Conservation (phyloP, 148 eudicot genomes). For the Pouteria glomerata region DNA sequence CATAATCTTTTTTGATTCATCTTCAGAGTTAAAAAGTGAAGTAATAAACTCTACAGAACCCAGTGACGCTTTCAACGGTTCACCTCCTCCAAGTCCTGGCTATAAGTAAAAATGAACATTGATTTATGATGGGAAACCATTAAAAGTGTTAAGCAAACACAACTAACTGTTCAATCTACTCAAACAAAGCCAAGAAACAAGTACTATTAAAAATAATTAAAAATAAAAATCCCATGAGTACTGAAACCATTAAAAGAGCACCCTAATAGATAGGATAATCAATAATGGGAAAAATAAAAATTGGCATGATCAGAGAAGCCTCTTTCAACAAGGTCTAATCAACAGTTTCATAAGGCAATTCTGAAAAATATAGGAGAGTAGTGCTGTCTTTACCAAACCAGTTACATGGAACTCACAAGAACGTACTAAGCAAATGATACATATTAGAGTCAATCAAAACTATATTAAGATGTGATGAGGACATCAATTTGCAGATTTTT, state of each 20-base stretch:
- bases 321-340: not conserved
- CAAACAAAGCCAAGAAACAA: not conserved
- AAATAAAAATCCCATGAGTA: not conserved
- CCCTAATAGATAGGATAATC: no score
- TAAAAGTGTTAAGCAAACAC: not conserved
- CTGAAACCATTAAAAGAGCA: no score
- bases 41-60: slow-evolving; percentile 91
- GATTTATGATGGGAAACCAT: slow-evolving; percentile 15
- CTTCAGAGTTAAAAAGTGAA: slow-evolving; percentile 66
- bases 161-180: not conserved
- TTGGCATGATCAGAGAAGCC: not conserved
- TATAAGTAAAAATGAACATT: slow-evolving; percentile 30
- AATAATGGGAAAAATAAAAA: no score
- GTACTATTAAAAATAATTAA: not conserved
- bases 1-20: slow-evolving; percentile 64
- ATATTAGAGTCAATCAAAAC: not conserved
- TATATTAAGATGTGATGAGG: no score
- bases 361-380: not conserved
- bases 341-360: not conserved
- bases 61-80: slow-evolving; percentile 70
- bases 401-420: not conserved
- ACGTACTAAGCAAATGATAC: not conserved
- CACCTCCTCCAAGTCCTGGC: slow-evolving; percentile 80
- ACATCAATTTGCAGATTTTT: no score
- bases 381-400: not conserved